Percentiles rank a stretch among this genome's conserved stretches.
Evolutionary conservation across 1,284 basidiomycete genomes (phyloP).

Genomic region (Afroboletus lepidellus): DNA sequence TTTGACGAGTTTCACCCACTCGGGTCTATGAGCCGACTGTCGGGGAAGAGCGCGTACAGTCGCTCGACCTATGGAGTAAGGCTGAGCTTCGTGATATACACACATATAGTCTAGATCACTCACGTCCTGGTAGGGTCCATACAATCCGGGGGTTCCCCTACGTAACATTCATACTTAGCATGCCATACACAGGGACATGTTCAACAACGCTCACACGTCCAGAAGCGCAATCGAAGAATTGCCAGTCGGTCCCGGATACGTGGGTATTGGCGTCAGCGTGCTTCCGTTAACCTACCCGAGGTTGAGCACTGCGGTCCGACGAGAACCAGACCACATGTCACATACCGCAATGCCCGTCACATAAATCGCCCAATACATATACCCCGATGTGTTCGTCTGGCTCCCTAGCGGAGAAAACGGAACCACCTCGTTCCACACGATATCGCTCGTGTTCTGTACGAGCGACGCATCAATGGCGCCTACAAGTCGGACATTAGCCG

Average conservation of each 20-base stretch:
- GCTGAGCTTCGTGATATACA: constrained; percentile 3
- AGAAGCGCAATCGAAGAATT: constrained; percentile 70
- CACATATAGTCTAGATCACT: constrained; percentile 20
- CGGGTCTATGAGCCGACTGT: constrained; percentile 68
- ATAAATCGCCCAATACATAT: constrained; percentile 79
- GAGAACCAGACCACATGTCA: not conserved
- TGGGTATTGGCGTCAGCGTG: constrained; percentile 56
- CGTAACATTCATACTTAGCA: constrained; percentile 6
- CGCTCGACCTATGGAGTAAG: constrained; percentile 55
- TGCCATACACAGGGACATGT: not conserved
- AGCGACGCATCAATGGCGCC: constrained; percentile 72
- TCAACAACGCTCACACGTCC: constrained; percentile 58
- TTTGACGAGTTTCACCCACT: constrained; percentile 34
- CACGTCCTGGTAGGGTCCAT: constrained; percentile 80
- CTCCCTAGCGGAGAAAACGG: constrained; percentile 64
- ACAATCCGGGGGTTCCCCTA: constrained; percentile 77
- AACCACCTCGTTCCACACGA: constrained; percentile 72
- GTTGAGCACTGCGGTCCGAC: constrained; percentile 3
- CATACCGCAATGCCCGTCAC: constrained; percentile 58
- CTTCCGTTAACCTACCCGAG: constrained; percentile 60
- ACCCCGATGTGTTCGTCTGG: constrained; percentile 62
- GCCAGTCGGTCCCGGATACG: constrained; percentile 59
- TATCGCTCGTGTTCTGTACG: constrained; percentile 54
- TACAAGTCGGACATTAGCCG: constrained; percentile 25
- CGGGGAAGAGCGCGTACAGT: constrained; percentile 62